Evolutionary conservation across 129 eudicot genomes (phyloP), one percentile per base, ranked within the genome.

Genomic region (Artemisia annua): DNA sequence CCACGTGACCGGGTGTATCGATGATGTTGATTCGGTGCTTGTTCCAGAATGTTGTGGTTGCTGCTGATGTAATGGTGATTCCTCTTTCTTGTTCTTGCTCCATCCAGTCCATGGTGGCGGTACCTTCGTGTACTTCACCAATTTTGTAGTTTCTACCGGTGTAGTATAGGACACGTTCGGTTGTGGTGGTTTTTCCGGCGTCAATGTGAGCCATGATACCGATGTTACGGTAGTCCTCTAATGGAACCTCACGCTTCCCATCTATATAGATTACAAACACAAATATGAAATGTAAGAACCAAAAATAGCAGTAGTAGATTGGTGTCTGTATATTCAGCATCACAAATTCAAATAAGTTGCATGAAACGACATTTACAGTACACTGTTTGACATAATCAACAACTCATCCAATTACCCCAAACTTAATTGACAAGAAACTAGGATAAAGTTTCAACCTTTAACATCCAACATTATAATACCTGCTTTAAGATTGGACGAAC

Each of bases 101-200:
- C 99, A 95, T 95, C 99, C 99, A 95, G 82, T 95, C 99, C 99
- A 95, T 95, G 32, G 99, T 95, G 43, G 99, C 99, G 3, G 99
- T 95, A 63, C 99, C 99, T 66, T 88, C 97, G 11, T 95, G 99
- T 46, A 95, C 99, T 73, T 95, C 99, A 57, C 99, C 99, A 1
- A 95, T 95, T 80, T 95, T 95, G 83, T 95, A 95, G 81, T 84
- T 90, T 60, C 93, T 80, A 28, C 99, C 99, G 0, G 99, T 95
- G 83, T 95, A 95, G 83, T 55, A 95, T 17, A 95, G 89, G 32
- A 95, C 78, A 7, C 99, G 86, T 63, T 95, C 99, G 3, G 99
- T 95, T 9, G 99, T 95, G 12, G 99, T 95, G 9, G 99, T 95
- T 73, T 95, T 95, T 12, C 99, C 99, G 1, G 99, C 99, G 16